Evolutionary conservation across 805 yeast genomes (phyloP).

Genomic region (Candida ulmi): DNA sequence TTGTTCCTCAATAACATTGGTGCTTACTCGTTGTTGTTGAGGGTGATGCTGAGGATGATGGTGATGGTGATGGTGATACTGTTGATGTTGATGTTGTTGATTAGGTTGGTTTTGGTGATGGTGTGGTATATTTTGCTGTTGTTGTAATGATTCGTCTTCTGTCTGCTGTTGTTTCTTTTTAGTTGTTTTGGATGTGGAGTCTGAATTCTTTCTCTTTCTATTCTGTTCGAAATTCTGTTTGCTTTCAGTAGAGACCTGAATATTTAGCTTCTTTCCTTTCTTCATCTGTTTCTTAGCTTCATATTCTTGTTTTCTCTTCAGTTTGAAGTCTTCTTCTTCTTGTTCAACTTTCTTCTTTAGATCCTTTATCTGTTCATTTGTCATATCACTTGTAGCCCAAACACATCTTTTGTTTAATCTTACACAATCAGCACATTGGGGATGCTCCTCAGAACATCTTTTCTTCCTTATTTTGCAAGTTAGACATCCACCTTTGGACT

Average conservation of each 20-base stretch:
- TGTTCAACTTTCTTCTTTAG: conserved; percentile 22
- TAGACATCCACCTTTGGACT: conserved; percentile 58
- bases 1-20: conserved; percentile 6
- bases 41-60: no score
- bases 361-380: conserved; percentile 24
- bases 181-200: no score
- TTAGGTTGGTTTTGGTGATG: no score
- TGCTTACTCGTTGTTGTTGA: not conserved
- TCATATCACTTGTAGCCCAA: conserved; percentile 52
- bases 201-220: no score
- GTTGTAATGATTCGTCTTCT: no score
- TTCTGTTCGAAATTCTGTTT: not conserved
- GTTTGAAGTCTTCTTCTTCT: conserved; percentile 12
- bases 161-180: no score
- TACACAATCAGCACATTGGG: conserved; percentile 61
- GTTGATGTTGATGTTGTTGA: no score
- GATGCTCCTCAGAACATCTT: conserved; percentile 69
- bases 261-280: not conserved
- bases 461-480: conserved; percentile 68
- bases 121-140: no score
- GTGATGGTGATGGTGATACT: not conserved
- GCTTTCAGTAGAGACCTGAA: not conserved
- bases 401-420: conserved; percentile 61
- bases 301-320: conserved; percentile 3
- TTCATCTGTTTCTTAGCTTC: not conserved